These are phyloP conservation scores for Coniochaeta ligniaria DNA, from an alignment of 2,329 filamentous ascomycete species.

Conservation along the genomic window DNA sequence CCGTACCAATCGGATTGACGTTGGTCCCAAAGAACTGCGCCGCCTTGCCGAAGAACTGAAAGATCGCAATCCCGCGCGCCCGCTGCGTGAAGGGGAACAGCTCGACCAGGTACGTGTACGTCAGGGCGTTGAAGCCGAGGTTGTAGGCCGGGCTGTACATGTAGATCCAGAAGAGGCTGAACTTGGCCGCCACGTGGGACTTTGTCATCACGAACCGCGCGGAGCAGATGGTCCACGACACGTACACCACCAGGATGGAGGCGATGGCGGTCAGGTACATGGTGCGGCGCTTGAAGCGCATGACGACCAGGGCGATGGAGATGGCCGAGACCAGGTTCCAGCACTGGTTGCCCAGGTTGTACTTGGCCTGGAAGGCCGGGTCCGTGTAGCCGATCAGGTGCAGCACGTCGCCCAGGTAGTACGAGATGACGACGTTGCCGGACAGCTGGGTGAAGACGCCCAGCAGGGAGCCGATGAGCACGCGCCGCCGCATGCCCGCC, in stretches of 20 bases:
- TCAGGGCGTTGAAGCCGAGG: slow-evolving; percentile 59
- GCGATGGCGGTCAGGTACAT: slow-evolving; percentile 46
- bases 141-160: slow-evolving; percentile 54
- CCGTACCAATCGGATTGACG: slow-evolving; percentile 23
- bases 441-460: slow-evolving; percentile 49
- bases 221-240: slow-evolving; percentile 32
- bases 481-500: slow-evolving; percentile 40
- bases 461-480: slow-evolving; percentile 39
- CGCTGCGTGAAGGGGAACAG: slow-evolving; percentile 22
- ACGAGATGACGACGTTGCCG: slow-evolving; percentile 42
- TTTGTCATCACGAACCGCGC: slow-evolving; percentile 24
- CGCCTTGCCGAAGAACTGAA: slow-evolving; percentile 22
- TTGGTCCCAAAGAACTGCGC: slow-evolving; percentile 22
- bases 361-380: slow-evolving; percentile 29
- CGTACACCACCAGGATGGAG: slow-evolving; percentile 43
- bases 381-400: slow-evolving; percentile 36
- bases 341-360: slow-evolving; percentile 39
- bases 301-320: slow-evolving; percentile 32
- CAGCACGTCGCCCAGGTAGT: slow-evolving; percentile 40
- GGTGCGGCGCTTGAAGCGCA: slow-evolving; percentile 34
- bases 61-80: slow-evolving; percentile 22
- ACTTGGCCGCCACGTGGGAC: slow-evolving; percentile 26
- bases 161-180: slow-evolving; percentile 52
- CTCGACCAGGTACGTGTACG: slow-evolving; percentile 39
- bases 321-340: slow-evolving; percentile 39